Evolutionary conservation across 2,329 filamentous ascomycete species (phyloP).

Genomic region (Dactylellina sp.): DNA sequence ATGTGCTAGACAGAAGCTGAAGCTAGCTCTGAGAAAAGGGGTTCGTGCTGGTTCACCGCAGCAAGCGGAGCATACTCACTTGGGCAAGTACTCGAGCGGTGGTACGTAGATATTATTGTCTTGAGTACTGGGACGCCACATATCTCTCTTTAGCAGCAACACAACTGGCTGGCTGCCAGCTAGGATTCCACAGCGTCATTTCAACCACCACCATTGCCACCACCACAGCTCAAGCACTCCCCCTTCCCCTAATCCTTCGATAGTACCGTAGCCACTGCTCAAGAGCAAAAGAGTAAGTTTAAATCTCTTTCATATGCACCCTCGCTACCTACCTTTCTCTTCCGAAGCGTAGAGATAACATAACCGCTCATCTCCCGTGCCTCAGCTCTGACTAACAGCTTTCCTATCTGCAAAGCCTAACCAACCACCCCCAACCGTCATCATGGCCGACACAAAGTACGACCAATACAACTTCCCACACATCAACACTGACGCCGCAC

Average conservation of each 20-base stretch:
- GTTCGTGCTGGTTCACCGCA: background rate
- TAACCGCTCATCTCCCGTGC: too few species aligned
- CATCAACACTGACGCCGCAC: constrained; percentile 75
- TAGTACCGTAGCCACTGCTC: constrained; percentile 1
- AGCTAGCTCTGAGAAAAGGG: background rate
- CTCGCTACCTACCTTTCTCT: too few species aligned
- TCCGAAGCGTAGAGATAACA: too few species aligned
- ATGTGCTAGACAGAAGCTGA: background rate
- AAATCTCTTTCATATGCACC: too few species aligned
- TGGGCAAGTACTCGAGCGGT: too few species aligned
- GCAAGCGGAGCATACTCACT: too few species aligned
- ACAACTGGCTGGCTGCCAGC: background rate
- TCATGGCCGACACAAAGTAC: constrained; percentile 74
- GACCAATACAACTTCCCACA: constrained; percentile 95
- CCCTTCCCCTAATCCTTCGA: constrained; percentile 5
- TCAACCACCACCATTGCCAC: constrained; percentile 1
- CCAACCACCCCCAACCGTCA: background rate
- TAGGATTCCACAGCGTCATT: constrained; percentile 8
- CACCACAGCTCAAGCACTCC: background rate
- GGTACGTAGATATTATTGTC: too few species aligned
- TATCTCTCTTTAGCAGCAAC: constrained; percentile 42
- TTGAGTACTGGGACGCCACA: constrained; percentile 30
- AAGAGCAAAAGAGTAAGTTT: too few species aligned
- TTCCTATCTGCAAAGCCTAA: background rate
- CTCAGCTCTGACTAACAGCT: background rate